Evolutionary conservation across 352 stramenopile species (phyloP).

Genomic region (Phytophthora sansomeana): DNA sequence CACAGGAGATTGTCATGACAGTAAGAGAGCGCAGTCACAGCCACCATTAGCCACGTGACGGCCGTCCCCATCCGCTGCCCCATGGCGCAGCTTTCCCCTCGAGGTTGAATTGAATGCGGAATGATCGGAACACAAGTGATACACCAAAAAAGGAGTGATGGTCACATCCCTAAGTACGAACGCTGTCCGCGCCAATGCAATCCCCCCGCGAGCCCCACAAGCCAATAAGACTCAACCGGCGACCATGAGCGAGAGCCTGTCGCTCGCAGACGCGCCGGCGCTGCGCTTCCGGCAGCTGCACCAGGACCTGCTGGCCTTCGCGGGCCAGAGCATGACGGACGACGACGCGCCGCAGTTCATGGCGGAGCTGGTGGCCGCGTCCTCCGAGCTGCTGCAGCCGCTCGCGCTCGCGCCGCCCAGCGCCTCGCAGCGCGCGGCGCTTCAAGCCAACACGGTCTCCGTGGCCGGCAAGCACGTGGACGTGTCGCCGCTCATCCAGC

Average conservation of each 20-base stretch:
- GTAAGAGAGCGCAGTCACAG: background rate
- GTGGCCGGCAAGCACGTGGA: conserved; percentile 75
- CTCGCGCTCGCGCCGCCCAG: conserved; percentile 49
- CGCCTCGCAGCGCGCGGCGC: conserved; percentile 57
- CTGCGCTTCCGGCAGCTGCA: conserved; percentile 80
- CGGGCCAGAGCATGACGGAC: conserved; percentile 70
- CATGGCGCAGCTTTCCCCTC: conserved; percentile 20
- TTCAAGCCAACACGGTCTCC: conserved; percentile 69
- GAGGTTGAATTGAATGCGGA: conserved; percentile 9
- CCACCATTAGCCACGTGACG: conserved; percentile 11
- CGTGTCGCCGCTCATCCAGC: conserved; percentile 80
- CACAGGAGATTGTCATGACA: background rate
- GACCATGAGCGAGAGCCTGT: conserved; percentile 46
- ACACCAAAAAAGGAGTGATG: conserved; percentile 34
- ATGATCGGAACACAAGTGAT: conserved; percentile 4
- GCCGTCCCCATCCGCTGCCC: background rate
- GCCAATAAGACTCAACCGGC: conserved; percentile 12
- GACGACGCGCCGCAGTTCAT: conserved; percentile 71
- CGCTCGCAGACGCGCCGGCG: conserved; percentile 62
- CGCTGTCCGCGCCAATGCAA: conserved; percentile 34
- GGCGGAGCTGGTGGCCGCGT: conserved; percentile 55
- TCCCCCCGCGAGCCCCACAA: conserved; percentile 29
- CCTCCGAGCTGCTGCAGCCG: conserved; percentile 51
- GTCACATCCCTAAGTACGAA: conserved; percentile 39
- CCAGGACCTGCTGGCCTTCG: conserved; percentile 74